Evolutionary conservation across 2,329 filamentous ascomycete genomes (phyloP).

Genomic region (Ophiostoma himal-ulmi): DNA sequence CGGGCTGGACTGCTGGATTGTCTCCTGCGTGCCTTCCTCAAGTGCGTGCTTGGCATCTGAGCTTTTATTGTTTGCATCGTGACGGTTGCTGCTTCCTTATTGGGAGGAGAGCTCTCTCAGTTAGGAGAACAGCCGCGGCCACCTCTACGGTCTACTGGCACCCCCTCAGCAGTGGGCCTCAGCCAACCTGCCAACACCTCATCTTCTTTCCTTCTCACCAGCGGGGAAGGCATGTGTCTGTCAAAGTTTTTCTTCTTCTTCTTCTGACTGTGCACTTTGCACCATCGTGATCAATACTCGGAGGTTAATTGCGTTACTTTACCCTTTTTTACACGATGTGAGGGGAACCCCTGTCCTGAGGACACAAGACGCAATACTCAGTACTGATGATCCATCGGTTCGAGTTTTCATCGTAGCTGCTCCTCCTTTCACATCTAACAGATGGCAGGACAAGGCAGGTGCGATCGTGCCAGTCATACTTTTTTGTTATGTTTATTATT

Average conservation of each 20-base stretch:
- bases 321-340: slow-evolving; percentile 6
- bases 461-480: neutral
- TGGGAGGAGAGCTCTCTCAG: neutral
- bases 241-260: neutral
- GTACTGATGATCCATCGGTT: neutral
- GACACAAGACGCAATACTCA: neutral
- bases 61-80: slow-evolving; percentile 3
- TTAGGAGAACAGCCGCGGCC: too few relatives aligned
- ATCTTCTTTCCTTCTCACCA: neutral
- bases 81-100: neutral
- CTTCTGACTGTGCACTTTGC: neutral
- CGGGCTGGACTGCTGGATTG: neutral
- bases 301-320: neutral
- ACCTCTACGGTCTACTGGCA: neutral
- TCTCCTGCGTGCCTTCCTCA: neutral
- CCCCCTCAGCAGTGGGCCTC: neutral
- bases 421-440: neutral
- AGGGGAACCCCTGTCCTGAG: slow-evolving; percentile 6
- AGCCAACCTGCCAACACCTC: neutral
- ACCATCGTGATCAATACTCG: slow-evolving; percentile 11
- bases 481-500: too few relatives aligned
- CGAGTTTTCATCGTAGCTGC: neutral
- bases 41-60: neutral
- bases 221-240: slow-evolving; percentile 4
- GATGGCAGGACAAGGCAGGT: neutral